Percentiles rank a stretch among this genome's conserved stretches.
Evolutionary conservation across 177 flowering plant species (phyloP).

Genomic region (Telopea speciosissima): DNA sequence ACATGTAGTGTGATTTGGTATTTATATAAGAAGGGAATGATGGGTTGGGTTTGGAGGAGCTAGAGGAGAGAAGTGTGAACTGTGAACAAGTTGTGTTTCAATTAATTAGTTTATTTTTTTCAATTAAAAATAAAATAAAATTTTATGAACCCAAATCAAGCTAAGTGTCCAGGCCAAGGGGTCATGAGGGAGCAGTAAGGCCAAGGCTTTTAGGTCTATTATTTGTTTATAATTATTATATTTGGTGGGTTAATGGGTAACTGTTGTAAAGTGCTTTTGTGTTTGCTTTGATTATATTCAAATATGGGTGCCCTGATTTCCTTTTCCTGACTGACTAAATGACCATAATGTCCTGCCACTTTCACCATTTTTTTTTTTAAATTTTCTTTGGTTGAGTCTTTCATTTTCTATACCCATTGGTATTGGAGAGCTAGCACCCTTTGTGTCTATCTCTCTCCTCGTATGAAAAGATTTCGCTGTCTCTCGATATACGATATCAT

Average conservation of each 20-base stretch:
- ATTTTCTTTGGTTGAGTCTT: no score
- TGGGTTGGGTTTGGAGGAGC: no score
- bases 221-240: conserved; percentile 11
- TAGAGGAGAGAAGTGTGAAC: not conserved
- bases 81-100: not conserved
- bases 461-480: no score
- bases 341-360: not conserved
- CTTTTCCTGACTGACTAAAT: not conserved
- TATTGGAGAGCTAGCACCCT: no score
- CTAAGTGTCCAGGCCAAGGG: not conserved
- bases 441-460: no score
- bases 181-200: conserved; percentile 17
- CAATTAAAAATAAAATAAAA: not conserved
- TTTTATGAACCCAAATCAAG: conserved; percentile 1
- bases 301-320: conserved; percentile 26
- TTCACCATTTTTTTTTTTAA: no score
- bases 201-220: no score
- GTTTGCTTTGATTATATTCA: conserved; percentile 34
- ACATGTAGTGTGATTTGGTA: conserved; percentile 4
- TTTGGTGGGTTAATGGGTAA: conserved; percentile 7
- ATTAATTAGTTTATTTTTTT: no score
- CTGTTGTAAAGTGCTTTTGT: conserved; percentile 28
- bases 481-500: no score
- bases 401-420: no score
- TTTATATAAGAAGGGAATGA: conserved; percentile 15